phyloP scores from a whole-genome alignment of 495 filamentous ascomycete genomes.

The Halenospora varia region DNA sequence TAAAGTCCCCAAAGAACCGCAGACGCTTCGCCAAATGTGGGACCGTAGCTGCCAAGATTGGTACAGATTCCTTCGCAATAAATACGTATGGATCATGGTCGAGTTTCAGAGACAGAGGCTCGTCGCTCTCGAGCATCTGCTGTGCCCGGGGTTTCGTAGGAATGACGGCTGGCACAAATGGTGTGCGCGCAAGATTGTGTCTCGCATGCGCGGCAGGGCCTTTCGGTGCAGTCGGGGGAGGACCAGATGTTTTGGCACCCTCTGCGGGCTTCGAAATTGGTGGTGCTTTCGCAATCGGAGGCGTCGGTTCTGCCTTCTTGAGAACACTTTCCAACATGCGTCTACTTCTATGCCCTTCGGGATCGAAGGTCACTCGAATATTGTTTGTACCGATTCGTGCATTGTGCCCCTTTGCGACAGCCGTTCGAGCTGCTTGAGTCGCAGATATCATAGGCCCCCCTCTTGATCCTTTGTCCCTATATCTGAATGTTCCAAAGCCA shows the following conservation, averaged over 20 bases:
- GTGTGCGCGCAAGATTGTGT: slow-evolving; percentile 8
- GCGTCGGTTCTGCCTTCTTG: slow-evolving; percentile 32
- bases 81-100: slow-evolving; percentile 90
- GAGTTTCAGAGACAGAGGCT: slow-evolving; percentile 60
- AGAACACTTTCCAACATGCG: slow-evolving; percentile 67
- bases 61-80: slow-evolving; percentile 78
- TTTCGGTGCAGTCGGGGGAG: slow-evolving; percentile 79
- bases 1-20: slow-evolving; percentile 69
- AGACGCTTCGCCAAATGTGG: slow-evolving; percentile 83
- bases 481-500: slow-evolving; percentile 86
- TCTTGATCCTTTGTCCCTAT: slow-evolving; percentile 59
- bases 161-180: slow-evolving; percentile 29
- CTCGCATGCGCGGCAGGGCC: slow-evolving; percentile 49
- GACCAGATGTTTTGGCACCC: slow-evolving; percentile 45
- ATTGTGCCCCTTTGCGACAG: slow-evolving; percentile 64
- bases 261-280: slow-evolving; percentile 23
- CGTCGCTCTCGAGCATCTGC: slow-evolving; percentile 50
- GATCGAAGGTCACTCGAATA: slow-evolving; percentile 81
- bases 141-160: slow-evolving; percentile 40
- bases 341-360: slow-evolving; percentile 75
- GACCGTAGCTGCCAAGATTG: slow-evolving; percentile 78
- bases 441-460: slow-evolving; percentile 52
- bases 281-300: slow-evolving; percentile 23
- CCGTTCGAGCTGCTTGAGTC: slow-evolving; percentile 70
- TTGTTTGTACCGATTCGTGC: slow-evolving; percentile 65